Base-by-base conservation (phyloP, 805 yeast species). In the Naumovozyma castellii region DNA sequence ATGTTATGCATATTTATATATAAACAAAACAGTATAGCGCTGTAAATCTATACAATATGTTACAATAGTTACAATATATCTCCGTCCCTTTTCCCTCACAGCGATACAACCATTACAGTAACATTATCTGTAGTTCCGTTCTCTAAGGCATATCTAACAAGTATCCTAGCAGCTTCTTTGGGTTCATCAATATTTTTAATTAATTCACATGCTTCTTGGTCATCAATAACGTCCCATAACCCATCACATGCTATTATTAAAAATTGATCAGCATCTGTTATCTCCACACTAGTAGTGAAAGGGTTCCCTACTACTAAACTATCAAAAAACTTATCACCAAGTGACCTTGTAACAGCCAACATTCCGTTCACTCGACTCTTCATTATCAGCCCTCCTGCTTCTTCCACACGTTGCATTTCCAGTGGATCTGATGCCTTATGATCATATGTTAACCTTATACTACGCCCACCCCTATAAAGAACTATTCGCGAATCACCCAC, bases 161-260 rank as follows among this genome's bases (percentile, higher is more conserved):
- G 67, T 22, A 64, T 67, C 42, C 74, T 71, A 13, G 94, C 80
- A 1, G 92, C 94, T 35, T 62, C 62, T 34, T 76, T 71, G 1
- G 92, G 80, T 49, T 80, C 77, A 6, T 52, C 40, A 10, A 74
- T 64, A 32, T 71, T 69, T 36, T 69, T 66, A 3, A 85, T 80
- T 48, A 80, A 59, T 41, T 80, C 80, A 42, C 92, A 84, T 0
- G 97, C 97, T 41, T 75, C 74, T 47, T 76, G 82, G 57, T 92
- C 98, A 6, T 78, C 70, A 38, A 88, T 72, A 3, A 90, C 97
- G 59, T 90, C 98, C 97, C 97, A 90, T 9, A 90, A 65, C 0
- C 98, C 98, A 61, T 90, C 98, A 60, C 97, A 92, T 0, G 97
- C 97, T 43, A 90, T 65, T 37, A 90, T 87, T 53, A 90, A 60